Percentiles rank a stretch among this genome's conserved stretches.
These are phyloP conservation scores for Leptographium procerum DNA, from an alignment of 2,329 filamentous ascomycete genomes.

Conservation along the genomic window DNA sequence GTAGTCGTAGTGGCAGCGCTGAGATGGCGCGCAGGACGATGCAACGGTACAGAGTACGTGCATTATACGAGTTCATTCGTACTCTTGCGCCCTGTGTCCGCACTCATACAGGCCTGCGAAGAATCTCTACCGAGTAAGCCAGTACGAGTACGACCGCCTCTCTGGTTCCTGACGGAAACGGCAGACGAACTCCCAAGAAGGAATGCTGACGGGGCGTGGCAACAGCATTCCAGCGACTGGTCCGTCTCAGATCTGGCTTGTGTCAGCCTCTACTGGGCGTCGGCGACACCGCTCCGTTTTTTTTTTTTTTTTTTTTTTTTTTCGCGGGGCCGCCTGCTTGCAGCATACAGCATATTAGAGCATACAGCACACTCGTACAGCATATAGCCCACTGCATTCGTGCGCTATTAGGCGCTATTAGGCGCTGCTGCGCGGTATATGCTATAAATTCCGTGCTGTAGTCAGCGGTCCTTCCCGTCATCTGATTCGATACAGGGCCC, in stretches of 20 bases:
- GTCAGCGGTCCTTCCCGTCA: constrained; percentile 4
- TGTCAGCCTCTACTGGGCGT: too few species aligned
- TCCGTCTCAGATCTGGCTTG: too few species aligned
- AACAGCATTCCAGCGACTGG: not conserved
- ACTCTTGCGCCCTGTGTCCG: too few species aligned
- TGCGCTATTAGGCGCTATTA: not conserved
- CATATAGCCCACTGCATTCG: too few species aligned
- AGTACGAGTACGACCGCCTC: not conserved
- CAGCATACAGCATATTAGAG: too few species aligned
- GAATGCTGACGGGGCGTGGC: not conserved
- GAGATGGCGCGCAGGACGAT: not conserved
- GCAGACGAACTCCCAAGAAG: not conserved
- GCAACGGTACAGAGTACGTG: not conserved
- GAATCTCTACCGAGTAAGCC: not conserved
- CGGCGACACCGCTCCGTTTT: not conserved
- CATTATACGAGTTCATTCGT: too few species aligned
- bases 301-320: too few species aligned
- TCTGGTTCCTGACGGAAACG: not conserved
- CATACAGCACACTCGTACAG: too few species aligned
- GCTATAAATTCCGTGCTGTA: not conserved
- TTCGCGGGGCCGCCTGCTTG: too few species aligned
- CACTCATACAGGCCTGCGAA: too few species aligned
- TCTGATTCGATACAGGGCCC: constrained; percentile 6
- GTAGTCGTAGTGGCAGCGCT: not conserved
- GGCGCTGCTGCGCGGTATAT: too few species aligned